Conservation (phyloP, 176 grass and related monocot species). For the Luzula sylvatica region DNA sequence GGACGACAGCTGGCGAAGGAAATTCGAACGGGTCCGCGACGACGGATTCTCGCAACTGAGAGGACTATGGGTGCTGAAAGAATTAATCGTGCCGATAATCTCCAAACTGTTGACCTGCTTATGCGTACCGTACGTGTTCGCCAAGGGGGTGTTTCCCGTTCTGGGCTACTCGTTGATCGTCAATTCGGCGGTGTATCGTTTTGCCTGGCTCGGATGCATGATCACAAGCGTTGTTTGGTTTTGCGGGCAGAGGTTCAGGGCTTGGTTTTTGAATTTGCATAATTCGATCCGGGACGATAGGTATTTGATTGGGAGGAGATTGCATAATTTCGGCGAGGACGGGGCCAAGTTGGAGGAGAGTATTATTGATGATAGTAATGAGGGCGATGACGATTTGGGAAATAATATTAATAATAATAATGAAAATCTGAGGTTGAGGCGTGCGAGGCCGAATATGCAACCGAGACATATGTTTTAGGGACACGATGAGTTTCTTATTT, state of each 20-base stretch:
- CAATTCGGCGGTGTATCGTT: constrained; percentile 89
- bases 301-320: constrained; percentile 84
- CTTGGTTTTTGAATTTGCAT: constrained; percentile 96
- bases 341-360: background rate
- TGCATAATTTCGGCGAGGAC: constrained; percentile 87
- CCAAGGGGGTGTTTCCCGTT: constrained; percentile 73
- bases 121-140: constrained; percentile 81
- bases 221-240: constrained; percentile 57
- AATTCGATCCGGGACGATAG: constrained; percentile 93
- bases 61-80: constrained; percentile 80
- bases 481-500: too few species aligned
- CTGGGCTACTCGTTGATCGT: constrained; percentile 84
- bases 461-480: constrained; percentile 24
- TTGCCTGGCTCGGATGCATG: constrained; percentile 84
- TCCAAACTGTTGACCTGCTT: constrained; percentile 84
- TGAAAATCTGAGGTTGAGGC: constrained; percentile 45
- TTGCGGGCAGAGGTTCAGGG: constrained; percentile 75
- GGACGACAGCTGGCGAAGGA: constrained; percentile 78
- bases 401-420: constrained; percentile 36
- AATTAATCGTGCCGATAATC: constrained; percentile 75
- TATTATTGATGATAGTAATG: background rate
- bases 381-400: constrained; percentile 14
- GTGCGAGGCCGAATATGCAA: constrained; percentile 34
- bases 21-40: constrained; percentile 90
- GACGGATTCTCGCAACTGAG: constrained; percentile 85